Conservation (phyloP, 2,329 filamentous ascomycete genomes). For the Nigrospora oryzae region DNA sequence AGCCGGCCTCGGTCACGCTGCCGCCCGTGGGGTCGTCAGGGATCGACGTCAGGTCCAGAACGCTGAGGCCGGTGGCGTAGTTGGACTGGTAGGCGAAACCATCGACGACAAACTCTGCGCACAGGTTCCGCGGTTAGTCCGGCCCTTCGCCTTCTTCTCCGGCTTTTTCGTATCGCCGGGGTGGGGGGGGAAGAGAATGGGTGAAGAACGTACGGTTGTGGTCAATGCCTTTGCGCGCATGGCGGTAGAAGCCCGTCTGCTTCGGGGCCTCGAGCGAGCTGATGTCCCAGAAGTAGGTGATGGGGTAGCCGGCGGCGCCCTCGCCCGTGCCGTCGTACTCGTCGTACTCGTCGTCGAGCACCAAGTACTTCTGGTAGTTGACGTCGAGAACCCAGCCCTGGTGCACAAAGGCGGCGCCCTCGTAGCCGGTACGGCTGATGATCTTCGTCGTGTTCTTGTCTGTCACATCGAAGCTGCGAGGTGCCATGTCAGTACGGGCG, state of each 20-base stretch:
- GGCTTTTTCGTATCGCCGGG: too few species aligned
- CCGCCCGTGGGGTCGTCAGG: slow-evolving; percentile 33
- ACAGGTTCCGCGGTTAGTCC: neutral
- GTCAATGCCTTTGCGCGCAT: slow-evolving; percentile 31
- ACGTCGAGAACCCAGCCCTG: slow-evolving; percentile 46
- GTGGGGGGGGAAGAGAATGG: too few species aligned
- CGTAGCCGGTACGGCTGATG: slow-evolving; percentile 43
- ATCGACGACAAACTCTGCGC: slow-evolving; percentile 29
- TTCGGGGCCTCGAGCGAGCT: slow-evolving; percentile 30
- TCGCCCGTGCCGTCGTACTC: slow-evolving; percentile 31
- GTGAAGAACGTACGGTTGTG: slow-evolving; percentile 26
- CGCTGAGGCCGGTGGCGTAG: slow-evolving; percentile 38
- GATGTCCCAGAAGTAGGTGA: slow-evolving; percentile 45
- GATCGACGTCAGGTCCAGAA: slow-evolving; percentile 27
- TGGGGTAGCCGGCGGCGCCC: slow-evolving; percentile 32
- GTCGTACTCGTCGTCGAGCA: slow-evolving; percentile 46
- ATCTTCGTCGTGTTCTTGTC: slow-evolving; percentile 37
- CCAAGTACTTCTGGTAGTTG: slow-evolving; percentile 33
- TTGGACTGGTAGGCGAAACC: slow-evolving; percentile 39
- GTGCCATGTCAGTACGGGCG: neutral
- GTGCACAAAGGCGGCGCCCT: slow-evolving; percentile 49
- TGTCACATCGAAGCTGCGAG: slow-evolving; percentile 35
- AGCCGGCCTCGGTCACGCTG: slow-evolving; percentile 35
- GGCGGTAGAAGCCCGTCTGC: slow-evolving; percentile 33
- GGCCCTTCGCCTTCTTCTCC: too few species aligned